Percentiles rank a stretch among this genome's conserved stretches.
phyloP scores from a whole-genome alignment of 352 stramenopile genomes.

The Saprolegnia parasitica region DNA sequence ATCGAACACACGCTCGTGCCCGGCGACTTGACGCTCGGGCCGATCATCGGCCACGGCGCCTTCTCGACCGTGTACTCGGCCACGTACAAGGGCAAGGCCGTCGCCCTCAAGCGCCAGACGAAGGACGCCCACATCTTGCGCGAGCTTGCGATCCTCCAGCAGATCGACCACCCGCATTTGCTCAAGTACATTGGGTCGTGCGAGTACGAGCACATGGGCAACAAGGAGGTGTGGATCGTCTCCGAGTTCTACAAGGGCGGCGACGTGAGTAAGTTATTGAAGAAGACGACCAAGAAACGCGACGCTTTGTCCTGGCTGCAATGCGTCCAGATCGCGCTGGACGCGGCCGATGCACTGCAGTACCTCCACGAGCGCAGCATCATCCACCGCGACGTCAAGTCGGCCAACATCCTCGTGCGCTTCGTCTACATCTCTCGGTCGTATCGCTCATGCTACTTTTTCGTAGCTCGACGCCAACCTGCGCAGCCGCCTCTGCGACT shows the following conservation, averaged over 20 bases:
- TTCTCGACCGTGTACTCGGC: constrained; percentile 77
- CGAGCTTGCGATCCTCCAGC: constrained; percentile 30
- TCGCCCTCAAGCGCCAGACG: constrained; percentile 82
- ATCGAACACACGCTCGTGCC: constrained; percentile 1
- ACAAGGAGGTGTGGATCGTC: constrained; percentile 78
- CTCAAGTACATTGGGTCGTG: constrained; percentile 30
- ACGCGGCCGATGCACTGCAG: constrained; percentile 86
- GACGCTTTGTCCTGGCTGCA: constrained; percentile 48
- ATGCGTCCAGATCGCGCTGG: constrained; percentile 62
- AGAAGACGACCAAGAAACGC: constrained; percentile 46
- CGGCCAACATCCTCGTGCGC: constrained; percentile 71
- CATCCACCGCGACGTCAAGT: constrained; percentile 85
- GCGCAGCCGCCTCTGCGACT: constrained; percentile 78
- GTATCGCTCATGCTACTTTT: not conserved
- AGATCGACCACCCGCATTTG: constrained; percentile 30
- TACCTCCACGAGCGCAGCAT: constrained; percentile 91
- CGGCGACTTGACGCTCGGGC: constrained; percentile 9
- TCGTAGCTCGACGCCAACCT: constrained; percentile 55
- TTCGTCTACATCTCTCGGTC: not conserved
- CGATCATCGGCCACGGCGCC: constrained; percentile 67
- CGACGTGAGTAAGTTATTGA: constrained; percentile 66
- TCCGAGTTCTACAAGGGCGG: constrained; percentile 75
- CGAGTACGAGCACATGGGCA: constrained; percentile 64
- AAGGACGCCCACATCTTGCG: constrained; percentile 73
- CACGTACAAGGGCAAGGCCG: constrained; percentile 63